phyloP scores from a whole-genome alignment of 202 grass and related monocot genomes.

The Carex arenaria region DNA sequence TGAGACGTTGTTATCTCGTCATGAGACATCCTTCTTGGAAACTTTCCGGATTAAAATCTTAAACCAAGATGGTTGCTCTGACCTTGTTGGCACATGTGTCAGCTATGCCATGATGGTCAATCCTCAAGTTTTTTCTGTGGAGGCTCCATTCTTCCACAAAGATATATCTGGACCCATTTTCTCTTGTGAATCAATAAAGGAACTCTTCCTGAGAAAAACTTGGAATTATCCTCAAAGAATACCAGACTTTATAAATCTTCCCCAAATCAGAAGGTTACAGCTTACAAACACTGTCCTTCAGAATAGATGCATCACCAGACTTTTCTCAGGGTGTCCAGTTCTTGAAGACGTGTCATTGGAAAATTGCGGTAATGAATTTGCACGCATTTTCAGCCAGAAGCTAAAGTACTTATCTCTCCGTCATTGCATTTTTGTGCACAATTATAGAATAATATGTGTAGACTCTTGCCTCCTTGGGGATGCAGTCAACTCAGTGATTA shows the following conservation, averaged over 20 bases:
- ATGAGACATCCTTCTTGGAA: background rate
- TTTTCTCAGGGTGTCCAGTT: background rate
- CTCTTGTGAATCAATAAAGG: background rate
- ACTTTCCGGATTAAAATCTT: background rate
- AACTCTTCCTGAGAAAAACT: background rate
- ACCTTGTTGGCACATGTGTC: background rate
- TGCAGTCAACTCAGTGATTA: too few relatives aligned
- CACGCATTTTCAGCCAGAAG: background rate
- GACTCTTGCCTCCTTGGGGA: too few relatives aligned
- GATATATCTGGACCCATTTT: background rate
- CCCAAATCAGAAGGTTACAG: background rate
- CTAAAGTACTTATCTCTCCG: background rate
- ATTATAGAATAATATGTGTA: too few relatives aligned
- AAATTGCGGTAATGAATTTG: background rate
- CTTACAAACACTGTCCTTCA: background rate
- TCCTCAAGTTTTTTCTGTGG: background rate
- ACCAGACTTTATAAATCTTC: conserved; percentile 4
- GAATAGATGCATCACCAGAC: background rate
- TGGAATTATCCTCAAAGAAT: background rate
- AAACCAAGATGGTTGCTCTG: background rate
- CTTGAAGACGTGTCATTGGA: background rate
- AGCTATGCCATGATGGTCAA: background rate
- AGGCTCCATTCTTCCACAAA: background rate
- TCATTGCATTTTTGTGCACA: background rate
- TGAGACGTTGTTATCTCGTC: background rate